A percentile compares a stretch with the other conserved stretches of the same genome.
Evolutionary conservation across 225 moss, liverwort and hornwort species (phyloP).

Genomic region (Sphagnum contortum): DNA sequence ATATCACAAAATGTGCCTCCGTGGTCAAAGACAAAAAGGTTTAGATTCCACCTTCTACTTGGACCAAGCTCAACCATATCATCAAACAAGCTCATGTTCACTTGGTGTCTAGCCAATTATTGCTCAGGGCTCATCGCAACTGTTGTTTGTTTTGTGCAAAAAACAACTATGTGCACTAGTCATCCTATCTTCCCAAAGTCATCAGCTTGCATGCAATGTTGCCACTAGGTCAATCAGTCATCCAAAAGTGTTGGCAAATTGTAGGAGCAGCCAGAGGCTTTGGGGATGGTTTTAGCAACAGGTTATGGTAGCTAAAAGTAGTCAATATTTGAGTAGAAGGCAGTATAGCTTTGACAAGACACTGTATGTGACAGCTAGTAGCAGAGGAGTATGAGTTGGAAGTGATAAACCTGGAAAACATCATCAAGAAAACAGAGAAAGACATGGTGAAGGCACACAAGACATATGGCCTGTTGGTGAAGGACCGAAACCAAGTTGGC

Average conservation of each 20-base stretch:
- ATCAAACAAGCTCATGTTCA: no score
- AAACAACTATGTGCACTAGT: no score
- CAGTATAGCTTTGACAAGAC: background rate
- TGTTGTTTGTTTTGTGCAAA: no score
- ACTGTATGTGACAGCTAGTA: constrained; percentile 16
- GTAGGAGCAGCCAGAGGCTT: background rate
- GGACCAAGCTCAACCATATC: no score
- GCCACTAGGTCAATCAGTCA: background rate
- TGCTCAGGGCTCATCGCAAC: no score
- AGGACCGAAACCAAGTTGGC: constrained; percentile 55
- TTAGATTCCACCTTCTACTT: background rate
- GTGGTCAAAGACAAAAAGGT: constrained; percentile 47
- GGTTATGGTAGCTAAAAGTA: no score
- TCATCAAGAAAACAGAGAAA: constrained; percentile 29
- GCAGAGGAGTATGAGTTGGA: constrained; percentile 33
- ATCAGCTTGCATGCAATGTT: background rate
- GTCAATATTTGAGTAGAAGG: no score
- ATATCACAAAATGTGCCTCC: constrained; percentile 26
- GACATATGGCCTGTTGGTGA: constrained; percentile 45
- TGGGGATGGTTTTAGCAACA: background rate
- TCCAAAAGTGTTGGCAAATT: no score
- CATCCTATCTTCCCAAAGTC: background rate
- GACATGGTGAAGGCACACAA: constrained; percentile 50
- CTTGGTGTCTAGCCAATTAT: no score
- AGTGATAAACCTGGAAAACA: constrained; percentile 44